Base-by-base conservation (phyloP, 768 basidiomycete genomes). In the Cubamyces sp. region DNA sequence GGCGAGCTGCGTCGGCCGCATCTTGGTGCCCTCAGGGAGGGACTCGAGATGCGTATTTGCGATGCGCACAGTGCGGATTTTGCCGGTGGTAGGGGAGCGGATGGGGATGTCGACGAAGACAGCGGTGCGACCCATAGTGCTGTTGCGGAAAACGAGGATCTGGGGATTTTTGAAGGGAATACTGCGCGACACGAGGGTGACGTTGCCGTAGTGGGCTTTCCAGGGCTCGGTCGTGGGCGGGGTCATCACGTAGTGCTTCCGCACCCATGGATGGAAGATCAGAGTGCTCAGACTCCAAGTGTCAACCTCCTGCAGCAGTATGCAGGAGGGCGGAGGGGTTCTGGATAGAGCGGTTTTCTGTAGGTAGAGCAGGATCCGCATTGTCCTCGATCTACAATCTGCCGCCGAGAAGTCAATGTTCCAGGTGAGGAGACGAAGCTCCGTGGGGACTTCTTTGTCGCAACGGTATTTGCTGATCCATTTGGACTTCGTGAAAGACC, bases 1-100 rank as follows among this genome's bases (percentile, higher is more conserved):
- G 40, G 74, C 72, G 66, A 91, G 63, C 74, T 92, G 90, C 54
- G 71, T 71, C 15, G 82, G 74, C 21, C 62, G 78, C 74, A 9
- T 60, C 41, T 21, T 65, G 64, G n/a, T 58, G 16, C 86, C 87
- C 0, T 53, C 16, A 0, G 78, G 76, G 53, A 87, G 68, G 12
- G 88, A 88, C 74, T 92, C 91, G 51, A 92, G 76, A 68, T 92
- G 90, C 25, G 89, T 90, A 70, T 91, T 92, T 26, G 84, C 82
- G 42, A 91, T 74, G 28, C 88, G 79, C 63, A 91, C 59, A n/a
- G 79, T 76, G 76, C 74, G 43, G 76, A 77, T 39, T 62, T 75
- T 26, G 66, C 59, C 26, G 54, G 47, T 26, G 18, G 47, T 16
- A 0, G 76, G 77, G 23, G 77, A 65, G 48, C 75, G 72, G 45